Percentiles rank a stretch among this genome's conserved stretches.
Evolutionary conservation across 208 protist species (phyloP).

Genomic region (Tritrichomonas musculus): DNA sequence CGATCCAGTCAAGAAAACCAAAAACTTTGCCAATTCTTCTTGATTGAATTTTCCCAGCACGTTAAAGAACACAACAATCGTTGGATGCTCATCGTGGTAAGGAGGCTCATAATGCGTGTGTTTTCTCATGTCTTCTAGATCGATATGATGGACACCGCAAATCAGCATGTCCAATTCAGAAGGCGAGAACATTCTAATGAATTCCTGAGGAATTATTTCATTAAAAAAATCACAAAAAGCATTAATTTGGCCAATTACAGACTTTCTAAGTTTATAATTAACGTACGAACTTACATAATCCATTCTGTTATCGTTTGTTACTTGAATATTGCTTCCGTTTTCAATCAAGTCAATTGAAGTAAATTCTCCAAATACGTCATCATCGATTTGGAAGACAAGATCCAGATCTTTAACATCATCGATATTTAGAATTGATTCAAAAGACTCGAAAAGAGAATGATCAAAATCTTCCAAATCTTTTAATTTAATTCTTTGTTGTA

Average conservation of each 20-base stretch:
- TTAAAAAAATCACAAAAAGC: slow-evolving; percentile 87
- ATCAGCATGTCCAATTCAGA: slow-evolving; percentile 96
- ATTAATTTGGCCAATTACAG: slow-evolving; percentile 80
- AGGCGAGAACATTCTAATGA: slow-evolving; percentile 82
- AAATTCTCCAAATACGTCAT: slow-evolving; percentile 76
- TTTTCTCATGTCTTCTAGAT: slow-evolving; percentile 76
- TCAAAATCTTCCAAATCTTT: slow-evolving; percentile 88
- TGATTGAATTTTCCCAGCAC: slow-evolving; percentile 64
- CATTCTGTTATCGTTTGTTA: slow-evolving; percentile 87
- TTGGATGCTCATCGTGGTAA: slow-evolving; percentile 47
- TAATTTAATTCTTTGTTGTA: slow-evolving; percentile 73
- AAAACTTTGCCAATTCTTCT: slow-evolving; percentile 74
- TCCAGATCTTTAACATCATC: slow-evolving; percentile 76
- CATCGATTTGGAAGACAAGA: slow-evolving; percentile 77
- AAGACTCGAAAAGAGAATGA: slow-evolving; percentile 76
- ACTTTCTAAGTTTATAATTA: slow-evolving; percentile 75
- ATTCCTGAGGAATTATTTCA: slow-evolving; percentile 76
- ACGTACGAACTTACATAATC: slow-evolving; percentile 88
- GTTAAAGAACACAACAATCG: slow-evolving; percentile 95
- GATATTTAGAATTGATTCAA: slow-evolving; percentile 78
- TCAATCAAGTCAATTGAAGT: slow-evolving; percentile 78
- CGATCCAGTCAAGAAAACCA: slow-evolving; percentile 95
- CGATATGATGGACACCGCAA: slow-evolving; percentile 86
- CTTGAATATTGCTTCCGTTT: slow-evolving; percentile 70
- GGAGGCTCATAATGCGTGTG: slow-evolving; percentile 83